Evolutionary conservation across 805 yeast genomes (phyloP).

Genomic region (Yarrowia sp.): DNA sequence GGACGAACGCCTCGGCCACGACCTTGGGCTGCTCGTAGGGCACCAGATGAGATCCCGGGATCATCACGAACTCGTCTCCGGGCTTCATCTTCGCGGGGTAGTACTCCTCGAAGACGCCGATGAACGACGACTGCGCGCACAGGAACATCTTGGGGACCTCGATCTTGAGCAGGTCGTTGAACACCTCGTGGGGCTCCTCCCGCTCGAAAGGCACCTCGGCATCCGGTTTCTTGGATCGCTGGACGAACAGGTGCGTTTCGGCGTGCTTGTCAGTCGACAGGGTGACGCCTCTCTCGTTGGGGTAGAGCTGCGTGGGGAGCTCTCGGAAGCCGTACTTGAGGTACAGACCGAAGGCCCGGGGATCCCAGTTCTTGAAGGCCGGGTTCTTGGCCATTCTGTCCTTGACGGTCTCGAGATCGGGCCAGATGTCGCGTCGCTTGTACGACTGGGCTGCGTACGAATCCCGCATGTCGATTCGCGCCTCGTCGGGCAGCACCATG

Average conservation of each 20-base stretch:
- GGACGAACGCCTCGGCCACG: not conserved
- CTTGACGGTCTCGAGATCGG: slow-evolving; percentile 27
- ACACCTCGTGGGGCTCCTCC: slow-evolving; percentile 19
- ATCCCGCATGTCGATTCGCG: not conserved
- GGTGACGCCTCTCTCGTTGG: slow-evolving; percentile 29
- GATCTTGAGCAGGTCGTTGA: slow-evolving; percentile 1
- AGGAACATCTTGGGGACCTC: slow-evolving; percentile 1
- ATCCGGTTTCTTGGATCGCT: not conserved
- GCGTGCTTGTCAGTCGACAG: slow-evolving; percentile 30
- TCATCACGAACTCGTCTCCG: slow-evolving; percentile 1
- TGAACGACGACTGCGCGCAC: not conserved
- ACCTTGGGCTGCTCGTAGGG: slow-evolving; percentile 20
- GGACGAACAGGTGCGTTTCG: slow-evolving; percentile 28
- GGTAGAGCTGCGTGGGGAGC: slow-evolving; percentile 28
- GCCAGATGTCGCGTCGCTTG: slow-evolving; percentile 30
- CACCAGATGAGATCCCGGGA: not conserved
- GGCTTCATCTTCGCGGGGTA: not conserved
- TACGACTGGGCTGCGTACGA: slow-evolving; percentile 19
- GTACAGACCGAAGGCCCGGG: slow-evolving; percentile 29
- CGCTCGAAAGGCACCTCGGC: slow-evolving; percentile 8
- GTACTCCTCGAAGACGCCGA: not conserved
- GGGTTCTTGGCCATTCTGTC: slow-evolving; percentile 11
- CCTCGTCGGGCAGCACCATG: slow-evolving; percentile 28
- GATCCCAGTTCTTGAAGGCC: slow-evolving; percentile 28
- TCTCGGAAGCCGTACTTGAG: slow-evolving; percentile 29